Evolutionary conservation across 352 stramenopile species (phyloP), one percentile per base, ranked within the genome.

Genomic region (Sclerospora graminicola): DNA sequence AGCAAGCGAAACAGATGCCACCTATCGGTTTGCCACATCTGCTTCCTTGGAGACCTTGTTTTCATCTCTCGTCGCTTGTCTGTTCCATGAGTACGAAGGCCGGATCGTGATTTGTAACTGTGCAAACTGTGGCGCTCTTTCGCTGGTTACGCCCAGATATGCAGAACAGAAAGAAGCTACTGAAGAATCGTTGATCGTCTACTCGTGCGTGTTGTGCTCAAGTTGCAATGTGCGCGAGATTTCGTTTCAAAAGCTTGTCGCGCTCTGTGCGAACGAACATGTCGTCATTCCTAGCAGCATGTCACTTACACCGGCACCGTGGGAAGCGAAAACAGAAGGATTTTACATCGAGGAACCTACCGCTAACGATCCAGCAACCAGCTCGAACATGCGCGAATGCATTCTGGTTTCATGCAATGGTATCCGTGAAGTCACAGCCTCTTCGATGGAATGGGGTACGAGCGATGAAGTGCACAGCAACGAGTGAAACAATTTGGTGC

Each of bases 201-300:
- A 72, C 44, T 56, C 63, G 16, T 91, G 80, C 26, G 52, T 85
- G 43, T 40, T 91, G 4, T 91, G 80, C 38, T 65, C 51, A 15
- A 89, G 74, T 34, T 61, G 54, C 48, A 88, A 91, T 34, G 69
- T 89, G 2, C 74, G 80, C 6, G 80, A 91, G 43, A 47, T 66
- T 26, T 63, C 63, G 7, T 64, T 60, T 23, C 79, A 87, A 20
- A 74, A 71, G 18, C 61, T 91, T 38, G 34, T 70, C 10, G 54
- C 52, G 14, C 48, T 77, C 15, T 83, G 72, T 51, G 49, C 47
- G 1, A 57, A 57, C 8, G 70, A 85, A 36, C 71, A 60, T 4
- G 54, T 83, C 26, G 35, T 46, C 1, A 50, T 80, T 13, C 53
- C 58, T 14, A 68, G 65, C 19, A 67, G 58, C 15, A 66, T 68